These are phyloP conservation scores for Cercospora sesami DNA, from an alignment of 2,329 filamentous ascomycete genomes.

Conservation along the genomic window DNA sequence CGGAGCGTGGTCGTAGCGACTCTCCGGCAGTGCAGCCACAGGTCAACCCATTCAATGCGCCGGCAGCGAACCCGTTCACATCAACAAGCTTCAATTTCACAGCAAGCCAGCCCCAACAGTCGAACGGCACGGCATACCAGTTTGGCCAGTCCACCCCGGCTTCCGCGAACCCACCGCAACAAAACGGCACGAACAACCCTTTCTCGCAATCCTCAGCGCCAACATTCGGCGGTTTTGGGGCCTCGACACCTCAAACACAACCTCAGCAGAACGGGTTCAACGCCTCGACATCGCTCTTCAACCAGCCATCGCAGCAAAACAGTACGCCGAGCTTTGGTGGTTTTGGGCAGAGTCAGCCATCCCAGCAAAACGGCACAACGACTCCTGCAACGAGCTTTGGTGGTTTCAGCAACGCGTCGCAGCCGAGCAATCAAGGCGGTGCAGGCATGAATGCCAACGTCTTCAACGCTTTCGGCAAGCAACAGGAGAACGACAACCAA, in stretches of 20 bases:
- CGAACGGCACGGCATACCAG: conserved; percentile 19
- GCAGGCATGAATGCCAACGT: conserved; percentile 12
- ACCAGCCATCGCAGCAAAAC: conserved; percentile 22
- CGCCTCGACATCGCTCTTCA: conserved; percentile 21
- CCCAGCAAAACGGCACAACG: conserved; percentile 23
- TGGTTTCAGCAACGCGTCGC: conserved; percentile 23
- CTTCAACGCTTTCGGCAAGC: conserved; percentile 5
- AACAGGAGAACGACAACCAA: conserved; percentile 13
- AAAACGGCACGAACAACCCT: conserved; percentile 19
- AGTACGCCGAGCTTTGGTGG: conserved; percentile 19
- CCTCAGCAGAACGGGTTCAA: conserved; percentile 27
- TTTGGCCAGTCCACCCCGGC: conserved; percentile 23
- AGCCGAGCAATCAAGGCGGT: conserved; percentile 18
- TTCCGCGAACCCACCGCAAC: conserved; percentile 18
- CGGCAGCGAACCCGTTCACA: conserved; percentile 16
- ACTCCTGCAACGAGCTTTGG: conserved; percentile 24
- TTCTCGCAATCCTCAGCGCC: conserved; percentile 23
- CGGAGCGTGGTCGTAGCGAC: conserved; percentile 17
- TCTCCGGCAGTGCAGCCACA: conserved; percentile 22
- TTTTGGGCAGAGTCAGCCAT: conserved; percentile 21
- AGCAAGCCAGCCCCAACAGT: conserved; percentile 16
- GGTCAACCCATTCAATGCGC: conserved; percentile 16
- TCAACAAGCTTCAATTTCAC: conserved; percentile 21
- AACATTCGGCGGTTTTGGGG: conserved; percentile 20
- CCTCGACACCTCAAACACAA: conserved; percentile 15